Conservation (phyloP, 768 basidiomycete genomes). For the Pleurotus djamor region DNA sequence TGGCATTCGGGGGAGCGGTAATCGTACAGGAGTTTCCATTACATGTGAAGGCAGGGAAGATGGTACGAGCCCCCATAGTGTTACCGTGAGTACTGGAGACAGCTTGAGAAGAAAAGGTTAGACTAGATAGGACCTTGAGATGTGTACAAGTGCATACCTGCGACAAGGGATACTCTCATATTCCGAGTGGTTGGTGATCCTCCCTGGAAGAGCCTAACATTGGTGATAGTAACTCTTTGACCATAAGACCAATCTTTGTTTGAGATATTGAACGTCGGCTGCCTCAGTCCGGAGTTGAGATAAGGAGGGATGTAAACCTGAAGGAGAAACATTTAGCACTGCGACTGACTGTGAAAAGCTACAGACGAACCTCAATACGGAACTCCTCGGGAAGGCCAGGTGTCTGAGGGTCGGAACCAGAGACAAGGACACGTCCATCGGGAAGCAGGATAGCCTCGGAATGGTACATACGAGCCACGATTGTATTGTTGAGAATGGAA, state of each 20-base stretch:
- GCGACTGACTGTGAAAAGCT: conserved; percentile 33
- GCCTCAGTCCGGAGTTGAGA: conserved; percentile 56
- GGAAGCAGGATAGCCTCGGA: conserved; percentile 57
- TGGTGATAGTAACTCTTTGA: conserved; percentile 46
- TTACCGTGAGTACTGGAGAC: conserved; percentile 80
- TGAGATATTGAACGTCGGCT: conserved; percentile 60
- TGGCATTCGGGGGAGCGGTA: conserved; percentile 69
- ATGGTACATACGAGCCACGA: conserved; percentile 43
- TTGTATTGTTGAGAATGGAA: conserved; percentile 50
- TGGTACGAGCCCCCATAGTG: conserved; percentile 65
- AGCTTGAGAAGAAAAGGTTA: conserved; percentile 30
- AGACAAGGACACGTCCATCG: conserved; percentile 58
- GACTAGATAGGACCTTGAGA: conserved; percentile 7
- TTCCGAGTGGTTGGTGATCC: conserved; percentile 20
- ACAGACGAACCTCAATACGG: conserved; percentile 51
- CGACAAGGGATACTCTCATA: conserved; percentile 64
- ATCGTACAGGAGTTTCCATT: conserved; percentile 73
- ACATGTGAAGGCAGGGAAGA: conserved; percentile 75
- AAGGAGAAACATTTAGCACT: conserved; percentile 53
- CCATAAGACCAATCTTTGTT: conserved; percentile 65
- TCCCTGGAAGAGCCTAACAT: conserved; percentile 43
- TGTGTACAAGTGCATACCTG: conserved; percentile 37
- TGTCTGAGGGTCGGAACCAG: conserved; percentile 51
- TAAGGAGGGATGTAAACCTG: conserved; percentile 89
- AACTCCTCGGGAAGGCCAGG: conserved; percentile 52